Conservation (phyloP, 192 early-diverging fungal genomes). For the Podila minutissima region DNA sequence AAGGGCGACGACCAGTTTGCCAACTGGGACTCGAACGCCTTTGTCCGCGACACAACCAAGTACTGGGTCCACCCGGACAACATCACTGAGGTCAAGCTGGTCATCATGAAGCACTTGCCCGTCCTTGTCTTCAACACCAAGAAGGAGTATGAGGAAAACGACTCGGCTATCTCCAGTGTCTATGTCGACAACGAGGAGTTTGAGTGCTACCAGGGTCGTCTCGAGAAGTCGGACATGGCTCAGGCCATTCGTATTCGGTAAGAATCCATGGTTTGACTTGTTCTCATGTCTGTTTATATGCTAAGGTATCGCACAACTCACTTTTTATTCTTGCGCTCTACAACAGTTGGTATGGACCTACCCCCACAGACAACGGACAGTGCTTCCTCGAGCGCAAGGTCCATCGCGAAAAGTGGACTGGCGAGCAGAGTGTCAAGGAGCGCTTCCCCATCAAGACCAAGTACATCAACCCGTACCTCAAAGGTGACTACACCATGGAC, state of each 20-base stretch:
- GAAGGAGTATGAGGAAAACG: constrained; percentile 66
- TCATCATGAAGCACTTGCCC: constrained; percentile 90
- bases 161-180: constrained; percentile 91
- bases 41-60: constrained; percentile 82
- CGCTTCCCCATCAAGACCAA: constrained; percentile 96
- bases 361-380: constrained; percentile 67
- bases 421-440: constrained; percentile 90
- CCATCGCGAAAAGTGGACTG: constrained; percentile 49
- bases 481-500: constrained; percentile 79
- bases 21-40: constrained; percentile 47
- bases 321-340: neutral
- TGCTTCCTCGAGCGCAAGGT: constrained; percentile 81
- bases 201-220: constrained; percentile 88
- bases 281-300: neutral
- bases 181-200: constrained; percentile 94
- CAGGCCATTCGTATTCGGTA: constrained; percentile 88
- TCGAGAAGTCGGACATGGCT: constrained; percentile 89
- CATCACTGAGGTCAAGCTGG: constrained; percentile 91
- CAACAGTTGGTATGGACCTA: constrained; percentile 86
- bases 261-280: neutral
- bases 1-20: constrained; percentile 25
- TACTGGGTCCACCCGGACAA: constrained; percentile 98
- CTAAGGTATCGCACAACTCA: neutral
- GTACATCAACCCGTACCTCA: constrained; percentile 85
- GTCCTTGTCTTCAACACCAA: constrained; percentile 86